Conservation (phyloP, 768 basidiomycete genomes). For the Exidia glandulosa region DNA sequence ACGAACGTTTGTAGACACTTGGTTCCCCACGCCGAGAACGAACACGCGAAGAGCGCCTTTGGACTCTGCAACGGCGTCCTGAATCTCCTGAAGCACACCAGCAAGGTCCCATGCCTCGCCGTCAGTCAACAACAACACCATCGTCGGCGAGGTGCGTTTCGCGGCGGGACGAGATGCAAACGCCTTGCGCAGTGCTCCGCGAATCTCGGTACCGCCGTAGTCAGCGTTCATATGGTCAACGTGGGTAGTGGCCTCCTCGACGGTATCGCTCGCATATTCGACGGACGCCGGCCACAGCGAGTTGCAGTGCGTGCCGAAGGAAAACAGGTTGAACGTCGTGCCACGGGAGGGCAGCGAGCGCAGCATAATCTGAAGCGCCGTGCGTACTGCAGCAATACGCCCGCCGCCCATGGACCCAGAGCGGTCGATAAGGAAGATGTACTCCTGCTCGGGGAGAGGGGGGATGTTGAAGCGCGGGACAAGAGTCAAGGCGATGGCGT, state of each 20-base stretch:
- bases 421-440: constrained; percentile 49
- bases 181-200: constrained; percentile 27
- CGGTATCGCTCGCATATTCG: background rate
- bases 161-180: constrained; percentile 22
- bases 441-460: constrained; percentile 37
- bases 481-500: constrained; percentile 37
- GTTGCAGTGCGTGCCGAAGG: constrained; percentile 29
- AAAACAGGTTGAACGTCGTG: constrained; percentile 47
- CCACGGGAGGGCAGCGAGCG: constrained; percentile 22
- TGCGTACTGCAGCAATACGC: constrained; percentile 6
- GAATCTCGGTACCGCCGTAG: constrained; percentile 42
- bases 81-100: background rate
- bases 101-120: constrained; percentile 26
- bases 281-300: constrained; percentile 27
- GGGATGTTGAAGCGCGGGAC: constrained; percentile 40
- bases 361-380: constrained; percentile 30
- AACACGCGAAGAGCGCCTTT: constrained; percentile 33
- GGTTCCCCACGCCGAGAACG: constrained; percentile 44
- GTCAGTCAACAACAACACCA: constrained; percentile 49
- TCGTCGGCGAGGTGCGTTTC: constrained; percentile 17
- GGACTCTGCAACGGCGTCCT: background rate
- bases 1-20: constrained; percentile 27
- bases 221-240: constrained; percentile 31
- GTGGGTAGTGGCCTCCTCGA: constrained; percentile 13
- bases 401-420: constrained; percentile 40